Conservation (phyloP, 768 basidiomycete genomes). For the Xerocomus brunneocitrinus region DNA sequence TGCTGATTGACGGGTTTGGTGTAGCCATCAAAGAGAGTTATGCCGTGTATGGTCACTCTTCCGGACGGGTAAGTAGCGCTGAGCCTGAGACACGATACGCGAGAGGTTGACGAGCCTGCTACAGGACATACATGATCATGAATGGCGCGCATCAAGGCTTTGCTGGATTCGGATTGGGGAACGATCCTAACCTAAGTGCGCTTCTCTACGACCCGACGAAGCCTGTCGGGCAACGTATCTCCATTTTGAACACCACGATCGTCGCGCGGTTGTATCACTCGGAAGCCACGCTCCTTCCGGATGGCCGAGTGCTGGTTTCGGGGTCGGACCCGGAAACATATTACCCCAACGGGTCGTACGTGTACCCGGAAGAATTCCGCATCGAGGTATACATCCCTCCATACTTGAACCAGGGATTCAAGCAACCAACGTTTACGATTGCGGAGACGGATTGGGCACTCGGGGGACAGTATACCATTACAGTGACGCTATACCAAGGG, state of each 20-base stretch:
- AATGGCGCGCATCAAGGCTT: constrained; percentile 70
- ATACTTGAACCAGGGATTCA: constrained; percentile 63
- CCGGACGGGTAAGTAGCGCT: constrained; percentile 36
- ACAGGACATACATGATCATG: constrained; percentile 72
- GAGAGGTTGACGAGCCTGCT: constrained; percentile 14
- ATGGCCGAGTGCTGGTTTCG: constrained; percentile 70
- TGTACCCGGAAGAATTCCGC: constrained; percentile 74
- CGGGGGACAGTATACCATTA: constrained; percentile 50
- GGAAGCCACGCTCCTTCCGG: constrained; percentile 67
- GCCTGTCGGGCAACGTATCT: constrained; percentile 56
- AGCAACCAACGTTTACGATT: constrained; percentile 60
- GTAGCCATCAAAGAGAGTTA: constrained; percentile 68
- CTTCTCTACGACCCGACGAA: constrained; percentile 65
- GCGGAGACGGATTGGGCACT: constrained; percentile 60
- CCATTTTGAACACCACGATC: constrained; percentile 62
- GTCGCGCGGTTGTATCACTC: constrained; percentile 79
- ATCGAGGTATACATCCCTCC: constrained; percentile 82
- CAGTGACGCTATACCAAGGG: constrained; percentile 38
- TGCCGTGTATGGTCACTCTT: constrained; percentile 69
- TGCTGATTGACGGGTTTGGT: background rate
- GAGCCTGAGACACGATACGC: no score
- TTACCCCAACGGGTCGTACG: constrained; percentile 32
- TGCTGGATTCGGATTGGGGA: constrained; percentile 70
- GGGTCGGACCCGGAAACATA: constrained; percentile 68
- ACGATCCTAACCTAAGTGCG: constrained; percentile 57